Base-by-base conservation (phyloP, 345 rosid species). In the Eucalyptus grandis region DNA sequence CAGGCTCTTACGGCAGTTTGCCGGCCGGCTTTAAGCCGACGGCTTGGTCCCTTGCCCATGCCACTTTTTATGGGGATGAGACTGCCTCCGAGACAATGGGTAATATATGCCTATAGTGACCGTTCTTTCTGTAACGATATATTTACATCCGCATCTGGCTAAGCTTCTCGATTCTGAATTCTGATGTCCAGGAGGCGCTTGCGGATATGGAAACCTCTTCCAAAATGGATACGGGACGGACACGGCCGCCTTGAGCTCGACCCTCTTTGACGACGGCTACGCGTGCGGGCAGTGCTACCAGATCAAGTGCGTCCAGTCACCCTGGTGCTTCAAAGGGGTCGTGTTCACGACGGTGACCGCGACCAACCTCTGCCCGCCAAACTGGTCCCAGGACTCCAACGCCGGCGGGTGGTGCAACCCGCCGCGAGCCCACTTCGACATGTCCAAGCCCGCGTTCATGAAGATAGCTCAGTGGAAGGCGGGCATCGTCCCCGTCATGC, bases 381-480 rank as follows among this genome's bases (percentile, higher is more conserved):
- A 96, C 81, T 97, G 93, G 94, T 89, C 93, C 4, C 40, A 95
- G 91, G 91, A 92, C 90, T 94, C 98, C 27, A 93, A 96, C 88
- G 92, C 91, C 44, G 98, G 98, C 19, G 98, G 99, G 51, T 97
- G 99, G 98, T 97, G 98, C 93, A 96, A 96, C 91, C 98, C 99
- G 10, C 98, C 99, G 80, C 94, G 95, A 6, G 93, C 86, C 90
- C 99, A 97, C 89, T 96, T 97, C 46, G 98, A 97, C 94, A 91
- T 97, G 95, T 88, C 98, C 88, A 97, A 95, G 92, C 99, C 98
- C 24, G 97, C 98, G 26, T 97, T 97, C 94, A 94, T 95, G 98
- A 96, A 93, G 86, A 93, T 97, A 85, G 98, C 98, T 14, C 87
- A 91, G n/a, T 96, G 98, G 98, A 96, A 95, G 88, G 98, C 96